A percentile compares a stretch with the other conserved stretches of the same genome.
phyloP scores from a whole-genome alignment of 495 filamentous ascomycete species.

The Ascodesmis nigricans region DNA sequence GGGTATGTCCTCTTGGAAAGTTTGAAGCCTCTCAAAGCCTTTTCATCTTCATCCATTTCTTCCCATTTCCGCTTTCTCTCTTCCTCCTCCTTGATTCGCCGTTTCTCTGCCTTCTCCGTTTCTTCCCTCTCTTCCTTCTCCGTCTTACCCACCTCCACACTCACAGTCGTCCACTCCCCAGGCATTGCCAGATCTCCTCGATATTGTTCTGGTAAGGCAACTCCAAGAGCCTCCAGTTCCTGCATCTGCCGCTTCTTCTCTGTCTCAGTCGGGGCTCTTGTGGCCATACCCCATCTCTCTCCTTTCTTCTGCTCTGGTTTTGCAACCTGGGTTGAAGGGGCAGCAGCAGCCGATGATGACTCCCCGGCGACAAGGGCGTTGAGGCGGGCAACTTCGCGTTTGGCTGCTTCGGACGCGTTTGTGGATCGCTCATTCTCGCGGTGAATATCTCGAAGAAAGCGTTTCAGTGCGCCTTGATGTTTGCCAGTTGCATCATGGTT shows the following conservation, averaged over 20 bases:
- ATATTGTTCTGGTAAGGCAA: conserved; percentile 62
- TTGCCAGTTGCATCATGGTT: conserved; percentile 79
- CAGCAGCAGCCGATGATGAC: conserved; percentile 5
- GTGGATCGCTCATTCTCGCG: conserved; percentile 54
- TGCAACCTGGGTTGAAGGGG: conserved; percentile 15
- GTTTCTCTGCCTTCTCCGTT: conserved; percentile 32
- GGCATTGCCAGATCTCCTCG: conserved; percentile 61
- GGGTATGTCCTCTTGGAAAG: conserved; percentile 38
- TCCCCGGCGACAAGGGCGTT: conserved; percentile 41
- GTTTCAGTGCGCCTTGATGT: conserved; percentile 76
- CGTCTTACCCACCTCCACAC: conserved; percentile 21
- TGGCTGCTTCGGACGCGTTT: conserved; percentile 58
- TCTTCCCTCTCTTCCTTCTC: conserved; percentile 22
- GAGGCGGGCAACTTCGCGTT: conserved; percentile 65
- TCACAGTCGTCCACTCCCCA: conserved; percentile 58
- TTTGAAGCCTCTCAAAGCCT: conserved; percentile 34
- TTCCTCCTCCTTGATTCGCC: conserved; percentile 46
- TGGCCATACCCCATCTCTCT: conserved; percentile 5
- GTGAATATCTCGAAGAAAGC: conserved; percentile 73
- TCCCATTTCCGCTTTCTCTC: conserved; percentile 36
- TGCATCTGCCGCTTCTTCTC: conserved; percentile 68
- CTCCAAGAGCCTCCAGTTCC: conserved; percentile 70
- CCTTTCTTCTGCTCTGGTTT: conserved; percentile 2
- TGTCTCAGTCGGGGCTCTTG: conserved; percentile 28
- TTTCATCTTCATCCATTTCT: conserved; percentile 41